Percentiles rank a stretch among this genome's conserved stretches.
Conservation (phyloP, 2,329 filamentous ascomycete genomes). For the Fusarium haematococcum region DNA sequence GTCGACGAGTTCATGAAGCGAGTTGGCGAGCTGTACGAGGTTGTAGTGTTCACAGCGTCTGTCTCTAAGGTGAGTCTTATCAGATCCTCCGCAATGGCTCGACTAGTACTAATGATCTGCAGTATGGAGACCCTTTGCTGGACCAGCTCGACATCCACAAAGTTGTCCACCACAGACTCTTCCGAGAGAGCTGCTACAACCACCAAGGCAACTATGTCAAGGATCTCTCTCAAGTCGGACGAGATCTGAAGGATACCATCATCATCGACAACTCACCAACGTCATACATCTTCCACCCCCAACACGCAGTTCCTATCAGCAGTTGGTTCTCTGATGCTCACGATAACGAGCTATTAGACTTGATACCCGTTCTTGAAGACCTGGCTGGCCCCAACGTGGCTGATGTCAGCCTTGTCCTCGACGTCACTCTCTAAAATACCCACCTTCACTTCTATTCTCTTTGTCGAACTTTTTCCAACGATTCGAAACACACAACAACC, state of each 20-base stretch:
- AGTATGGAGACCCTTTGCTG: conserved; percentile 96
- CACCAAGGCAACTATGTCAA: conserved; percentile 99
- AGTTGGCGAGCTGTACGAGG: conserved; percentile 96
- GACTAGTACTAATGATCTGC: conserved; percentile 36
- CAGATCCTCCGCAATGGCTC: neutral
- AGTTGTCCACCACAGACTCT: conserved; percentile 94
- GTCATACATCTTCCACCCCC: conserved; percentile 99
- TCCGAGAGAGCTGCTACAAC: conserved; percentile 99
- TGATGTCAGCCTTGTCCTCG: conserved; percentile 97
- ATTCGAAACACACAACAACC: conserved; percentile 45
- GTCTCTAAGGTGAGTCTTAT: conserved; percentile 84
- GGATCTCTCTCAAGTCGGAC: conserved; percentile 95
- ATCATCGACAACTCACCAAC: conserved; percentile 99
- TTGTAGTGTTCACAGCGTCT: conserved; percentile 98
- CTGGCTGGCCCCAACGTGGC: conserved; percentile 87
- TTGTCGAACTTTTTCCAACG: conserved; percentile 46
- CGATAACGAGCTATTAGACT: conserved; percentile 96
- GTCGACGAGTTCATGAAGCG: conserved; percentile 99
- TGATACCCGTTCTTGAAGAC: conserved; percentile 98
- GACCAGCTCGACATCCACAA: conserved; percentile 98
- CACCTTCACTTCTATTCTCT: conserved; percentile 46
- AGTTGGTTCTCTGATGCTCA: conserved; percentile 99
- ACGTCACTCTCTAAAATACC: conserved; percentile 78
- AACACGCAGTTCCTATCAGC: conserved; percentile 98
- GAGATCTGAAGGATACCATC: conserved; percentile 96